Percentiles rank a stretch among this genome's conserved stretches.
phyloP scores from a whole-genome alignment of 495 filamentous ascomycete genomes.

The Letharia columbiana region DNA sequence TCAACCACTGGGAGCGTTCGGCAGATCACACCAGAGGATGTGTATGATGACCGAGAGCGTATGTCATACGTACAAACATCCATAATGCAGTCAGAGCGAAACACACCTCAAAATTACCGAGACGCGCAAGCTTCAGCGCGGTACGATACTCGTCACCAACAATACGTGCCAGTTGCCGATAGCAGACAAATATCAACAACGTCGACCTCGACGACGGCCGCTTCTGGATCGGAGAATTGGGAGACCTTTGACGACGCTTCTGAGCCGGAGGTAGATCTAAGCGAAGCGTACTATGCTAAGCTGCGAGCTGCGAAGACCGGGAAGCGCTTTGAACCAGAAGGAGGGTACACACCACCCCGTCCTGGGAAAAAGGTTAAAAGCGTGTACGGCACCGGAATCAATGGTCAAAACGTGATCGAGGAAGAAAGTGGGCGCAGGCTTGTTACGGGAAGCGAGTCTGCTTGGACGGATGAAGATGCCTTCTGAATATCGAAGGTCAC shows the following conservation, averaged over 20 bases:
- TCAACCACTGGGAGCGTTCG: slow-evolving; percentile 53
- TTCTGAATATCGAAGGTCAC: slow-evolving; percentile 18
- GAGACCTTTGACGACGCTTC: slow-evolving; percentile 80
- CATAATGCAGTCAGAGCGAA: slow-evolving; percentile 24
- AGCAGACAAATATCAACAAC: slow-evolving; percentile 65
- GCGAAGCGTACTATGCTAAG: slow-evolving; percentile 70
- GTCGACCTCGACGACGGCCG: slow-evolving; percentile 51
- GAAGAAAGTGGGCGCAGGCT: slow-evolving; percentile 33
- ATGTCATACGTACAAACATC: slow-evolving; percentile 43
- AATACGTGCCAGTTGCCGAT: slow-evolving; percentile 41
- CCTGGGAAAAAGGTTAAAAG: slow-evolving; percentile 46
- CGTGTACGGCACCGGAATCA: slow-evolving; percentile 42
- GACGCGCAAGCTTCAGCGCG: slow-evolving; percentile 26
- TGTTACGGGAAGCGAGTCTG: slow-evolving; percentile 40
- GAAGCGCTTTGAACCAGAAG: slow-evolving; percentile 55
- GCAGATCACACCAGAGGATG: slow-evolving; percentile 73
- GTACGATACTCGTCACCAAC: slow-evolving; percentile 31
- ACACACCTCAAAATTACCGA: slow-evolving; percentile 22
- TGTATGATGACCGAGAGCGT: slow-evolving; percentile 63
- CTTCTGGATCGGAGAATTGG: slow-evolving; percentile 88
- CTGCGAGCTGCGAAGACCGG: slow-evolving; percentile 51
- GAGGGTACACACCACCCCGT: slow-evolving; percentile 40
- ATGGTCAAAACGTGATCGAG: slow-evolving; percentile 29
- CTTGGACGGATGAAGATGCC: slow-evolving; percentile 42
- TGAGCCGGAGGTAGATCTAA: slow-evolving; percentile 64